Percentiles rank a stretch among this genome's conserved stretches.
Conservation (phyloP, 2,329 filamentous ascomycete species). For the Ceratocystis eucalypticola region DNA sequence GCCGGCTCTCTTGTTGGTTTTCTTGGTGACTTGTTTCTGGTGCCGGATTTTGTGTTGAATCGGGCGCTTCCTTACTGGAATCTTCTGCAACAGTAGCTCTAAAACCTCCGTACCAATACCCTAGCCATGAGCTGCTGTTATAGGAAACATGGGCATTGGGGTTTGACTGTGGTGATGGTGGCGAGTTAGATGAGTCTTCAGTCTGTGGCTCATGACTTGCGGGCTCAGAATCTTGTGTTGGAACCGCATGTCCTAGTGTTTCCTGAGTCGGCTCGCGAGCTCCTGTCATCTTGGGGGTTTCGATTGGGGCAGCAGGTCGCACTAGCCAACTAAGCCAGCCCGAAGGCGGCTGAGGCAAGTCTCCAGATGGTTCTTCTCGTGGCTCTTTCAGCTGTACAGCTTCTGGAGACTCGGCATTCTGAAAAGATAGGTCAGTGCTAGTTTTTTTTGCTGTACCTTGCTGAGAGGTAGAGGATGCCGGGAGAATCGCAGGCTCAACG, state of each 20-base stretch:
- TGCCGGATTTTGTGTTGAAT: background rate
- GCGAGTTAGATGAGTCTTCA: background rate
- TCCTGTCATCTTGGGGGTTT: background rate
- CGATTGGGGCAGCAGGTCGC: conserved; percentile 24
- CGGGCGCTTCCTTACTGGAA: background rate
- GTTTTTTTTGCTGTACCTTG: too few relatives aligned
- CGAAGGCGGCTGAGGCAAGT: conserved; percentile 20
- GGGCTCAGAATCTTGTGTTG: background rate
- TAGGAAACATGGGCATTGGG: background rate
- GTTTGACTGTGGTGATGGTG: background rate
- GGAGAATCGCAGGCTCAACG: too few relatives aligned
- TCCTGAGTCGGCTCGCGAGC: background rate
- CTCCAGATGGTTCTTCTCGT: background rate
- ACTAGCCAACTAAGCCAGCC: conserved; percentile 45
- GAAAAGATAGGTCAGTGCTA: too few relatives aligned
- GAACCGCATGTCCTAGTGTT: background rate
- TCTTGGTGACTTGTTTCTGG: background rate
- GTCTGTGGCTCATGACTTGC: background rate
- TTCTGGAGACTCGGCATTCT: background rate
- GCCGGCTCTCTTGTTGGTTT: background rate
- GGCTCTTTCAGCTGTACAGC: background rate
- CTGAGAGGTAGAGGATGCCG: too few relatives aligned
- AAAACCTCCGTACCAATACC: background rate
- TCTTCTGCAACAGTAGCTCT: background rate
- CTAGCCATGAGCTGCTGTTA: background rate